Evolutionary conservation across 2,329 filamentous ascomycete species (phyloP), one percentile per base, ranked within the genome.

Genomic region (Clonostachys rhizophaga): DNA sequence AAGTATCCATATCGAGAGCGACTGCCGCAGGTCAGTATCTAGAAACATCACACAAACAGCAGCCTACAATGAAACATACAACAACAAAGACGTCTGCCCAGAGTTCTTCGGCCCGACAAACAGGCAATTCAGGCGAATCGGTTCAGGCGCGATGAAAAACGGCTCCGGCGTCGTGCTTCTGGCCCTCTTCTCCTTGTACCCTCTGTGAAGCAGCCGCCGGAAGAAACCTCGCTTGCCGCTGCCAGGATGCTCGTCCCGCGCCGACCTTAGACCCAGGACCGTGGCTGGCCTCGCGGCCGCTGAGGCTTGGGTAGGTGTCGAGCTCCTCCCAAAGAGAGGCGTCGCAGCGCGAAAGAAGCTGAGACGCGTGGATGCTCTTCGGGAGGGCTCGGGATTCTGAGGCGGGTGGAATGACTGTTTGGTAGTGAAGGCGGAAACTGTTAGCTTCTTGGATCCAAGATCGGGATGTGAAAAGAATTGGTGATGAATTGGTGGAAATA

Each of bases 11-110:
- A 68, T 9, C 63, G 60, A 44, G 63, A 55, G 34, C 65, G 66
- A 46, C 66, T 69, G n/a, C 7, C 30, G 41, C 9, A 14, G 13
- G 8, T 43, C 30, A 33, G 20, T 6, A 30, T 33, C 41, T n/a
- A 24, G 17, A n/a, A 14, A 12, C 9, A 20, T 14, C 14, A 16
- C 12, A 11, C 40, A 20, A 17, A 20, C 36, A 46, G 0, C 13
- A 6, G 4, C 1, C 2, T 0, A 37, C 6, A 24, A 5, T 4
- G n/a, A 2, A n/a, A 54, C 63, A 46, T 40, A 69, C 66, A 67
- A 69, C 16, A 69, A 54, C 46, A 69, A 52, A 11, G 64, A 66
- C 2, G 67, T 69, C 54, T 69, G 67, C 3, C 67, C 67, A 2
- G 56, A 54, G 1, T 43, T 47, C 3, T 54, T 54, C 16, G 58